Evolutionary conservation across 495 filamentous ascomycete species (phyloP).

Genomic region (Opeltia flavorubescens): DNA sequence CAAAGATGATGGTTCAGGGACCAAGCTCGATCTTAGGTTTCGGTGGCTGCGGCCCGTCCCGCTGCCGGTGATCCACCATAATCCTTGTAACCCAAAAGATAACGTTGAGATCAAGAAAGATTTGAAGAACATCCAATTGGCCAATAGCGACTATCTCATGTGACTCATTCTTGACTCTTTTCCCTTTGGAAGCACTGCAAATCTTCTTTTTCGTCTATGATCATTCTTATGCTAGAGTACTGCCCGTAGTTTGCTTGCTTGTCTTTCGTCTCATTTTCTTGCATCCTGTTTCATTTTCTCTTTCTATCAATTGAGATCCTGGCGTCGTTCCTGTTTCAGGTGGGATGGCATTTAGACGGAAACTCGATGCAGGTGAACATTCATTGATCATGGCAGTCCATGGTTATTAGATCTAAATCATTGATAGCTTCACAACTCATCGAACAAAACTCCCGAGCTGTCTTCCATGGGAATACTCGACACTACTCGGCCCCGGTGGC

Average conservation of each 20-base stretch:
- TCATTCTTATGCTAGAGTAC: too few species aligned
- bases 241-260: too few species aligned
- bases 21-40: not conserved
- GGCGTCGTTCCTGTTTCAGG: too few species aligned
- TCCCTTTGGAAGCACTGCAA: not conserved
- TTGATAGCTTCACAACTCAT: not conserved
- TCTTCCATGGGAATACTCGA: constrained; percentile 15
- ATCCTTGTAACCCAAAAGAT: too few species aligned
- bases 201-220: too few species aligned
- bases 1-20: not conserved
- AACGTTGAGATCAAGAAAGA: too few species aligned
- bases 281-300: too few species aligned
- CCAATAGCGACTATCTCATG: too few species aligned
- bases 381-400: not conserved
- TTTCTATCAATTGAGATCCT: too few species aligned
- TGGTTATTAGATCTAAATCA: not conserved
- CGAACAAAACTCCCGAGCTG: not conserved
- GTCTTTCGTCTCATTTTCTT: too few species aligned
- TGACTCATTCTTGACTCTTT: not conserved
- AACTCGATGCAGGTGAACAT: not conserved
- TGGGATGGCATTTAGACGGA: not conserved
- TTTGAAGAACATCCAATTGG: too few species aligned
- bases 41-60: not conserved
- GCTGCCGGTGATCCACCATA: too few species aligned
- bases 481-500: constrained; percentile 47